Percentiles rank a stretch among this genome's conserved stretches.
These are phyloP conservation scores for Decorospora gaudefroyi DNA, from an alignment of 2,329 filamentous ascomycete genomes.

Conservation along the genomic window DNA sequence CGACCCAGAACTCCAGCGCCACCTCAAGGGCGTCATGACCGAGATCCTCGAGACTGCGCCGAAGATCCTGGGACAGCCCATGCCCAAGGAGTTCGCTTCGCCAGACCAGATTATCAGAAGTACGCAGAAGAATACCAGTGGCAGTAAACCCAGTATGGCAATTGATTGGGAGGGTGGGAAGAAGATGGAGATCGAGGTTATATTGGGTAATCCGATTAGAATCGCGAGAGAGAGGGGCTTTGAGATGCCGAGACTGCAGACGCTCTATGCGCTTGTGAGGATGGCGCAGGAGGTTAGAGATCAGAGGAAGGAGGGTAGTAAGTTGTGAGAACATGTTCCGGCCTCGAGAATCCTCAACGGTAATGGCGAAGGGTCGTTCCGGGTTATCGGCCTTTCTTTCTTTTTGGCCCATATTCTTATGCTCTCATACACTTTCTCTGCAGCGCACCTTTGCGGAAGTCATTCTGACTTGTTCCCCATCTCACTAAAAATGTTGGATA, in stretches of 20 bases:
- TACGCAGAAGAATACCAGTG: constrained; percentile 64
- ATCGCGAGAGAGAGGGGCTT: constrained; percentile 66
- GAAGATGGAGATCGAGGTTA: constrained; percentile 72
- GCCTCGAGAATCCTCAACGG: too few relatives aligned
- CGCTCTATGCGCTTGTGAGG: constrained; percentile 66
- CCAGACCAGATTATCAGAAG: constrained; percentile 67
- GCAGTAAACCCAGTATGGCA: constrained; percentile 67
- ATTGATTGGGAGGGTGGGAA: constrained; percentile 70
- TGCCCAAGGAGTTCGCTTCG: constrained; percentile 64
- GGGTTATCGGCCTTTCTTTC: too few relatives aligned
- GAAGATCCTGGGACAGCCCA: constrained; percentile 63
- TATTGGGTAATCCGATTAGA: constrained; percentile 70
- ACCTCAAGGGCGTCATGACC: constrained; percentile 69
- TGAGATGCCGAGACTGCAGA: constrained; percentile 69
- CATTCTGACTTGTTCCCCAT: too few relatives aligned
- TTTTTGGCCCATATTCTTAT: too few relatives aligned
- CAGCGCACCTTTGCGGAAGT: too few relatives aligned
- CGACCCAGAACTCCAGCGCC: constrained; percentile 65
- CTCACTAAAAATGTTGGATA: too few relatives aligned
- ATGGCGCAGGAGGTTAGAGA: constrained; percentile 64
- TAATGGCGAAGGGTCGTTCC: too few relatives aligned
- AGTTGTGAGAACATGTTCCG: constrained; percentile 14
- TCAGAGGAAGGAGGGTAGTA: constrained; percentile 31
- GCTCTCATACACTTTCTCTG: too few relatives aligned
- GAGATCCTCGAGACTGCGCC: constrained; percentile 70